phyloP scores from a whole-genome alignment of 1,284 basidiomycete species.

The Sporisorium sorghi region DNA sequence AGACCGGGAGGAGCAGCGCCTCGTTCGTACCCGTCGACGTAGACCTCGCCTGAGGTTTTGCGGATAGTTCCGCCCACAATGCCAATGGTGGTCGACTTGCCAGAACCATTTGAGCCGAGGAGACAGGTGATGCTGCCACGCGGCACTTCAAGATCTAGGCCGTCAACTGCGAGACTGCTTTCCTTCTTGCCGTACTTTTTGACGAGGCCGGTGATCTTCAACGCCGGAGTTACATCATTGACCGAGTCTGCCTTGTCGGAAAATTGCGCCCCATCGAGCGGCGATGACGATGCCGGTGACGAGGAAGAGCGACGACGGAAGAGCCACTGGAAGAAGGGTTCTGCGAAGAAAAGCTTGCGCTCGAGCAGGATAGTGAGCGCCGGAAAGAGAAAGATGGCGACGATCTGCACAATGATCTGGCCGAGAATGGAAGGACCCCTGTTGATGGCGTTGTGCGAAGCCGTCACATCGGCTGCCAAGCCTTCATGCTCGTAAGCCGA shows the following conservation, averaged over 20 bases:
- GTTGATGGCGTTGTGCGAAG: conserved; percentile 68
- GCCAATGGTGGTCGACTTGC: conserved; percentile 81
- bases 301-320: conserved; percentile 38
- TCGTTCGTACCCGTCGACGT: conserved; percentile 73
- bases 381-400: conserved; percentile 80
- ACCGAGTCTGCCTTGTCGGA: conserved; percentile 21
- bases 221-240: conserved; percentile 23
- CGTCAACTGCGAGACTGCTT: conserved; percentile 68
- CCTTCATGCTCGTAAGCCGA: conserved; percentile 77
- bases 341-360: conserved; percentile 75
- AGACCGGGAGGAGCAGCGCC: conserved; percentile 73
- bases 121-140: conserved; percentile 80
- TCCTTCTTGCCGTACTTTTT: conserved; percentile 51
- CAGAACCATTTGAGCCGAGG: conserved; percentile 77
- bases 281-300: not conserved
- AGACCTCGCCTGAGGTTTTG: conserved; percentile 73
- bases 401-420: conserved; percentile 66
- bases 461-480: conserved; percentile 73
- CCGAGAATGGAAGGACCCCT: conserved; percentile 74
- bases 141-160: conserved; percentile 75
- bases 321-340: conserved; percentile 69
- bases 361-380: conserved; percentile 76
- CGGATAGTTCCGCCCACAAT: conserved; percentile 77
- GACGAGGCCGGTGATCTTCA: conserved; percentile 33
- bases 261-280: not conserved